Conservation (phyloP, 768 basidiomycete genomes). For the Tephrocybe rancida region DNA sequence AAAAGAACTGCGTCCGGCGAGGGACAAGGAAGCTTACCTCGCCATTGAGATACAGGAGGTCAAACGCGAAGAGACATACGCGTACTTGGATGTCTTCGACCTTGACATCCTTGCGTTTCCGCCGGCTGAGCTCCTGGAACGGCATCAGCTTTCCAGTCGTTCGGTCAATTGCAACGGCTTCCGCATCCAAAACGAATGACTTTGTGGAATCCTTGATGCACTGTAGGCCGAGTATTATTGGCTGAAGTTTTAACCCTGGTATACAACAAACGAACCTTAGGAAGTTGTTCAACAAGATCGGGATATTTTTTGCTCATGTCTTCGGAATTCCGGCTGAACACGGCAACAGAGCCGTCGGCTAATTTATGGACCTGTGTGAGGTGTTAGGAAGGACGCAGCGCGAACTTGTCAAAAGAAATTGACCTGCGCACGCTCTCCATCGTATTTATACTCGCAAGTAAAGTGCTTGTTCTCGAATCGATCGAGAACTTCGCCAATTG, state of each 20-base stretch:
- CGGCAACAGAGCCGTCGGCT: constrained; percentile 79
- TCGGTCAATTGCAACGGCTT: constrained; percentile 95
- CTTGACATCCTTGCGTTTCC: constrained; percentile 98
- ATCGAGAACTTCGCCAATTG: constrained; percentile 96
- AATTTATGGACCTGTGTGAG: constrained; percentile 75
- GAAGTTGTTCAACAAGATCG: constrained; percentile 93
- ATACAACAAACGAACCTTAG: constrained; percentile 56
- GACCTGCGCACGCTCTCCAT: constrained; percentile 96
- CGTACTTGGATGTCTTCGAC: constrained; percentile 97
- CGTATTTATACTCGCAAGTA: constrained; percentile 99
- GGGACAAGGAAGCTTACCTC: constrained; percentile 61
- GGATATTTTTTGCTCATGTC: constrained; percentile 99
- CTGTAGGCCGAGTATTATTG: constrained; percentile 39
- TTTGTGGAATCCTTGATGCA: constrained; percentile 82
- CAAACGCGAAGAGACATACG: constrained; percentile 96
- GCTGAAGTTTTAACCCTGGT: not conserved
- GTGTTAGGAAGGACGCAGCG: not conserved
- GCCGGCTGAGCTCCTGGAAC: constrained; percentile 93
- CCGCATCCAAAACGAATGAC: constrained; percentile 94
- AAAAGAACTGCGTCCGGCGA: not conserved
- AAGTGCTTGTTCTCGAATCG: constrained; percentile 94
- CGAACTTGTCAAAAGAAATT: constrained; percentile 1
- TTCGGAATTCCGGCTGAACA: constrained; percentile 97
- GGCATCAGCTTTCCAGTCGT: constrained; percentile 87
- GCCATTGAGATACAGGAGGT: constrained; percentile 94